These are phyloP conservation scores for Sporothrix curviconia DNA, from an alignment of 2,329 filamentous ascomycete genomes.

Conservation along the genomic window DNA sequence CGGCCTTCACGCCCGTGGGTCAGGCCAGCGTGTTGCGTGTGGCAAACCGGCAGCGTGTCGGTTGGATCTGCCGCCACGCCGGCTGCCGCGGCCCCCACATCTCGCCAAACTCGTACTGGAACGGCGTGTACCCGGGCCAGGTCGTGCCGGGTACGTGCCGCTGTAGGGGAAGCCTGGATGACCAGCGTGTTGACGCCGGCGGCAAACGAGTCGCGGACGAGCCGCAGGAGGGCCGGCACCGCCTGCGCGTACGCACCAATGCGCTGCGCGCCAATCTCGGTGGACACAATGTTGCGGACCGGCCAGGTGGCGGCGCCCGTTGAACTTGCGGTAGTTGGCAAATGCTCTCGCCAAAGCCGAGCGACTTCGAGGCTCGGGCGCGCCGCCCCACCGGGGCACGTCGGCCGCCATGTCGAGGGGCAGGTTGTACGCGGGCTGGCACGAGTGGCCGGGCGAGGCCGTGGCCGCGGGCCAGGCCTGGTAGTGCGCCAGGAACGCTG, in stretches of 20 bases:
- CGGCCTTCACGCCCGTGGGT: conserved; percentile 10
- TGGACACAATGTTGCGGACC: conserved; percentile 21
- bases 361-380: conserved; percentile 23
- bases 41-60: conserved; percentile 15
- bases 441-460: conserved; percentile 19
- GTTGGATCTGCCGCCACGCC: conserved; percentile 14
- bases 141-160: conserved; percentile 12
- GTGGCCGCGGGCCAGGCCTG: conserved; percentile 26
- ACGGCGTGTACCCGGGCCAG: conserved; percentile 18
- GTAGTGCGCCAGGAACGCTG: conserved; percentile 26
- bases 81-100: conserved; percentile 19
- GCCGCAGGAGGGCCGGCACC: conserved; percentile 13
- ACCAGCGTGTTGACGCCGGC: conserved; percentile 18
- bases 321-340: conserved; percentile 22
- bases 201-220: conserved; percentile 17
- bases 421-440: conserved; percentile 24
- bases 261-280: conserved; percentile 21
- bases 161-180: conserved; percentile 18
- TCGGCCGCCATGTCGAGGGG: conserved; percentile 21
- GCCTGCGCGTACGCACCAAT: conserved; percentile 22
- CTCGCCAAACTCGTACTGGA: conserved; percentile 14
- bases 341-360: conserved; percentile 23
- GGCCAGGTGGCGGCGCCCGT: conserved; percentile 22
- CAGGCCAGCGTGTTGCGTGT: conserved; percentile 8
- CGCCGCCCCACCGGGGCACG: conserved; percentile 19